Evolutionary conservation across 306 rosid genomes (phyloP), one percentile per base, ranked within the genome.

Genomic region (Prunus salicina): DNA sequence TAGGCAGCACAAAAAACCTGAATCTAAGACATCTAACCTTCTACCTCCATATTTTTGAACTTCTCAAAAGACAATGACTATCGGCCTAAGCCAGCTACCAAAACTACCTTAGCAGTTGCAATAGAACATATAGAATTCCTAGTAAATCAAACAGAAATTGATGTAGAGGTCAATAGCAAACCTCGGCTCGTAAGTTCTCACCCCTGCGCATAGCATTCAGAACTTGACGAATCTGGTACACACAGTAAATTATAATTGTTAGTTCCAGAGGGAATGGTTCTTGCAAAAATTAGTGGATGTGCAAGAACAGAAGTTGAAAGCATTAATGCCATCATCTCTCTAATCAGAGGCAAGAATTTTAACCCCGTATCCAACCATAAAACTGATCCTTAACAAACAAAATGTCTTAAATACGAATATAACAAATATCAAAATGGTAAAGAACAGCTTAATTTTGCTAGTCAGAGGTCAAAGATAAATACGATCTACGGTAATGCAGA

Each of bases 161-260:
- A 8, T 16, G 32, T 28, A 13, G 45, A 65, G 45, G 63, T 47
- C 4, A 86, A 86, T 32, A 57, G 79, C 94, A n/a, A 83, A 93
- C 98, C 98, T 93, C 95, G 15, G 82, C 90, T 75, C 89, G 86
- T 73, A 93, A 77, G 87, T 82, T 93, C 79, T 90, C 98, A 79
- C 94, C 94, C 93, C 96, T 91, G 53, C 91, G 94, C 94, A 93
- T 87, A 49, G 93, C 91, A 82, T 77, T 84, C 91, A 90, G 82
- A 87, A 93, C 96, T 89, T 93, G 94, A 75, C 98, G 96, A 85
- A 93, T 90, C 98, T 93, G 96, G 77, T 73, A 86, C 76, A 86
- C 41, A 58, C 49, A 67, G 74, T 69, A 78, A 28, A 73, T 78
- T 52, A 30, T 46, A 63, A 56, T 32, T 28, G 67, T 86, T 75